These are phyloP conservation scores for Fusarium citri DNA, from an alignment of 2,329 filamentous ascomycete species.

Conservation along the genomic window DNA sequence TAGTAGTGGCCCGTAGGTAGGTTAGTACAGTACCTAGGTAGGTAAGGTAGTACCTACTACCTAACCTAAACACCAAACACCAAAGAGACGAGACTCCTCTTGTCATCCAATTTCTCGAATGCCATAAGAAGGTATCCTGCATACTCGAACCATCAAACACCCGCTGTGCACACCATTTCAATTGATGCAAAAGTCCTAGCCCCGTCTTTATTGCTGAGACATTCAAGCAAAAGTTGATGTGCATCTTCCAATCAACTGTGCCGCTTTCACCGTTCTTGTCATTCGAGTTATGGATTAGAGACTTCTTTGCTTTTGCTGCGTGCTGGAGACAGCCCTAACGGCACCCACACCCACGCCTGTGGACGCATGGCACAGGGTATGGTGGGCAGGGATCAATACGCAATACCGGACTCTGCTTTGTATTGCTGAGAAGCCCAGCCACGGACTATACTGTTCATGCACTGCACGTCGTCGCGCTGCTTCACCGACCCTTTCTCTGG, in stretches of 20 bases:
- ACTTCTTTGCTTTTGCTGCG: constrained; percentile 22
- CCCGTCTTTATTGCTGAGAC: constrained; percentile 30
- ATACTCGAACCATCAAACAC: constrained; percentile 6
- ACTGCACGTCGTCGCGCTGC: constrained; percentile 49
- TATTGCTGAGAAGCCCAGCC: constrained; percentile 44
- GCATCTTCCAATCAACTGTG: constrained; percentile 41
- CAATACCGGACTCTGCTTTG: constrained; percentile 18
- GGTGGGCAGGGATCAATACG: constrained; percentile 36
- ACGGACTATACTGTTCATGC: constrained; percentile 51
- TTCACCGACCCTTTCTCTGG: constrained; percentile 48
- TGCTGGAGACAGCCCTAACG: constrained; percentile 45
- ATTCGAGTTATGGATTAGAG: constrained; percentile 21
- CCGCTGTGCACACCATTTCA: constrained; percentile 12
- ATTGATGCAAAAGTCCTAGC: constrained; percentile 5
- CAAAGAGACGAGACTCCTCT: not conserved
- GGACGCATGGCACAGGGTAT: constrained; percentile 41
- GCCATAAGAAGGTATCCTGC: not conserved
- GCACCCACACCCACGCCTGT: constrained; percentile 42
- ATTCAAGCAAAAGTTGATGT: constrained; percentile 15
- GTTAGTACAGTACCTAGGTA: too few relatives aligned
- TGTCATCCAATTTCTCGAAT: constrained; percentile 25
- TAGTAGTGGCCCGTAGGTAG: too few relatives aligned
- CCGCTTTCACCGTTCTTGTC: constrained; percentile 44
- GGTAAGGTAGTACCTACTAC: not conserved
- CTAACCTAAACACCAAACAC: constrained; percentile 2